Conservation (phyloP, 1,284 basidiomycete genomes). For the Amylostereum chailletii region DNA sequence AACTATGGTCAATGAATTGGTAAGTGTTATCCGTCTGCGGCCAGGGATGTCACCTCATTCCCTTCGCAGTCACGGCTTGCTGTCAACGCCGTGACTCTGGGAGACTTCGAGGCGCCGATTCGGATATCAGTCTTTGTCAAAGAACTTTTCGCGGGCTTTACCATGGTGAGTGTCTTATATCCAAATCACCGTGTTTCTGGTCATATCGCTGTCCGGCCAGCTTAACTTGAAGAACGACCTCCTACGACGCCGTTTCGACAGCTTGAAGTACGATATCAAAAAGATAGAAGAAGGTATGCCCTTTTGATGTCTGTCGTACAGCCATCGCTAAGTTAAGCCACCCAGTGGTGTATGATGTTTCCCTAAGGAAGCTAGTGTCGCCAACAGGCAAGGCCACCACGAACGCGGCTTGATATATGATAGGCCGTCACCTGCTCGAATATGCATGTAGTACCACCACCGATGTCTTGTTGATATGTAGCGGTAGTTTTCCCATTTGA, state of each 20-base stretch:
- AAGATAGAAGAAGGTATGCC: conserved; percentile 81
- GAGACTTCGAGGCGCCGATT: conserved; percentile 74
- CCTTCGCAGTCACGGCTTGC: conserved; percentile 62
- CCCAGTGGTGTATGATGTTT: conserved; percentile 42
- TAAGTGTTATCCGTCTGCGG: conserved; percentile 22
- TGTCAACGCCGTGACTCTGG: conserved; percentile 76
- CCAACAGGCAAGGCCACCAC: conserved; percentile 6
- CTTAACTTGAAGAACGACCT: conserved; percentile 86
- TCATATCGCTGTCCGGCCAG: conserved; percentile 24
- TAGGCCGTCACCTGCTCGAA: not conserved
- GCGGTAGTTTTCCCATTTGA: too few relatives aligned
- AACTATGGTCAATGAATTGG: conserved; percentile 74
- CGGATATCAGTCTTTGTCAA: conserved; percentile 77
- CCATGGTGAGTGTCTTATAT: conserved; percentile 44
- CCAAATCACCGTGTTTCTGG: not conserved
- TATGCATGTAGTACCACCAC: conserved; percentile 1
- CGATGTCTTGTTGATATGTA: not conserved
- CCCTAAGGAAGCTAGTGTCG: conserved; percentile 57
- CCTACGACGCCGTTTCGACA: conserved; percentile 72
- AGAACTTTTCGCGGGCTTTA: conserved; percentile 74
- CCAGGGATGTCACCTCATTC: not conserved
- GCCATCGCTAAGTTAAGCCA: not conserved
- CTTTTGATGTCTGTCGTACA: not conserved
- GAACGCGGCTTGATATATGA: not conserved
- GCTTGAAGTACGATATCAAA: conserved; percentile 82